Percentiles rank a stretch among this genome's conserved stretches.
Evolutionary conservation across 331 rosid species (phyloP).

Genomic region (Cydonia oblonga): DNA sequence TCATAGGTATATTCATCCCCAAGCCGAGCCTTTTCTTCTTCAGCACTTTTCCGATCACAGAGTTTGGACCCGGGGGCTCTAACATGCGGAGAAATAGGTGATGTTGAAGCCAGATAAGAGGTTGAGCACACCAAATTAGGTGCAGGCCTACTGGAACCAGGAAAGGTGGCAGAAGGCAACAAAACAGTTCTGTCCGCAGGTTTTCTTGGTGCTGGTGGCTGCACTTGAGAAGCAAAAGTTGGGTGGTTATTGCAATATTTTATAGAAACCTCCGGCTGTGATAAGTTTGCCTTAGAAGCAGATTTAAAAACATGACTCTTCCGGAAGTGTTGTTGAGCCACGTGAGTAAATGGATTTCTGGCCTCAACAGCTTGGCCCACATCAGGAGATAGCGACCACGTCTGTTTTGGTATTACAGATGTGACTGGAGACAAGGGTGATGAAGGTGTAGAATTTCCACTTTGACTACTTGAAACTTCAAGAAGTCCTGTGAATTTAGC

Average conservation of each 20-base stretch:
- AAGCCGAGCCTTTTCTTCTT: constrained; percentile 24
- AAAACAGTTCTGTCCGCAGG: constrained; percentile 24
- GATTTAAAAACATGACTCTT: constrained; percentile 21
- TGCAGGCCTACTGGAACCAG: constrained; percentile 29
- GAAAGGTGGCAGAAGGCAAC: constrained; percentile 40
- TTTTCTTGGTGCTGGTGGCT: constrained; percentile 26
- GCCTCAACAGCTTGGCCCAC: constrained; percentile 38
- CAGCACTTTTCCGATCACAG: constrained; percentile 20
- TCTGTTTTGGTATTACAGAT: constrained; percentile 33
- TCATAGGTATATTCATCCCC: constrained; percentile 70
- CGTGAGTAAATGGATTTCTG: constrained; percentile 22
- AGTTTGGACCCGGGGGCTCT: constrained; percentile 75
- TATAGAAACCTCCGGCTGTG: constrained; percentile 17
- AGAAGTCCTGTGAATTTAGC: constrained; percentile 39
- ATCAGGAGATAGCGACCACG: constrained; percentile 41
- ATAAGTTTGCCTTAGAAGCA: constrained; percentile 17
- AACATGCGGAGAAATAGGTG: constrained; percentile 36
- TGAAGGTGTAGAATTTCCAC: constrained; percentile 96
- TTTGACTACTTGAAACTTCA: constrained; percentile 93
- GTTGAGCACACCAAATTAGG: constrained; percentile 12
- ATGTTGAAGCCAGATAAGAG: constrained; percentile 26
- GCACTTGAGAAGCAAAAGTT: constrained; percentile 25
- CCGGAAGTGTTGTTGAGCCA: constrained; percentile 15
- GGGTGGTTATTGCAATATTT: constrained; percentile 5
- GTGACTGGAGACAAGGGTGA: constrained; percentile 69